Evolutionary conservation across 768 basidiomycete genomes (phyloP).

Genomic region (Tricholomella constricta): DNA sequence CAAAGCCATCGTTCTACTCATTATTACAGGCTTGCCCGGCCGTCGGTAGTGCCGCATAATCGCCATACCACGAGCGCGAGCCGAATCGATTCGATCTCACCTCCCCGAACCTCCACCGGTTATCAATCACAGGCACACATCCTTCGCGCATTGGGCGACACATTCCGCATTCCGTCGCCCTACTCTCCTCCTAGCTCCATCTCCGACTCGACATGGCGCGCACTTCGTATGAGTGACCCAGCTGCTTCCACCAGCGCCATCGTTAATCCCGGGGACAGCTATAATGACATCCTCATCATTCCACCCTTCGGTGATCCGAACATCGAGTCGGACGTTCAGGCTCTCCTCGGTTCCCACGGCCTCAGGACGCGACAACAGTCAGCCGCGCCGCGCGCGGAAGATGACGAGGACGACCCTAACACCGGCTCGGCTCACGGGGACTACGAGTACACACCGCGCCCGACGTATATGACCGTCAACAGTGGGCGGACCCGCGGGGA

Average conservation of each 20-base stretch:
- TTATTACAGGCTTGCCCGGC: constrained; percentile 5
- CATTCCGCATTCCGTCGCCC: constrained; percentile 52
- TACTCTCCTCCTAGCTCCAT: constrained; percentile 45
- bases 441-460: constrained; percentile 28
- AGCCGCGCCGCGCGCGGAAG: constrained; percentile 8
- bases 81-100: constrained; percentile 5
- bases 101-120: not conserved
- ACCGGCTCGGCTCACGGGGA: constrained; percentile 32
- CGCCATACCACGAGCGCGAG: not conserved
- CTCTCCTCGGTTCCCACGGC: constrained; percentile 53
- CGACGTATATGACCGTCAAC: constrained; percentile 2
- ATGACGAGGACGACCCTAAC: constrained; percentile 24
- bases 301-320: constrained; percentile 55
- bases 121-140: constrained; percentile 29
- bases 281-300: constrained; percentile 55
- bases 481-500: constrained; percentile 18
- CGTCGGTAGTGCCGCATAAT: constrained; percentile 2
- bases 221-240: constrained; percentile 29
- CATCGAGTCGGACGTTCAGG: constrained; percentile 59
- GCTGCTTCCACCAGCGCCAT: not conserved
- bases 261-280: constrained; percentile 26
- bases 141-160: constrained; percentile 56
- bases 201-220: constrained; percentile 48
- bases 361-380: constrained; percentile 34
- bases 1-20: constrained; percentile 6